Evolutionary conservation across 441 rosid species (phyloP), one percentile per base, ranked within the genome.

Genomic region (Manihot esculenta): DNA sequence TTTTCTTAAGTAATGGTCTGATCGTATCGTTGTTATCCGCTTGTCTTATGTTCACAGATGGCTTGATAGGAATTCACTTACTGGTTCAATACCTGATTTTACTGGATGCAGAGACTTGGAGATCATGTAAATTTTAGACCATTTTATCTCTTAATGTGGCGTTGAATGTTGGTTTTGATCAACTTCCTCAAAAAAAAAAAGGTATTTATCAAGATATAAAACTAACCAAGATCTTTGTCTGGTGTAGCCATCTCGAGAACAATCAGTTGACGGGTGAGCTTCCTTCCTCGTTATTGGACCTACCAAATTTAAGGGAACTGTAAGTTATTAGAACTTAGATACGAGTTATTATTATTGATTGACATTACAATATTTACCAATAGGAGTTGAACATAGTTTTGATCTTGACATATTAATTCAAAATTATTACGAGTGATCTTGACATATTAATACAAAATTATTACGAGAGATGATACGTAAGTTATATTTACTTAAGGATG

Each of bases 71-170:
- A 95, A 95, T 80, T 80, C 84, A 23, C 74, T 95, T 69, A 87
- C 87, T n/a, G 99, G 98, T 74, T 76, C 79, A 53, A 81, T 95
- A 72, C 99, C 98, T 23, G 97, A 95, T 84, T 89, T 95, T 81
- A 81, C 85, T 58, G 80, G 82, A 69, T 92, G 97, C 70, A 60
- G 74, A 55, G 75, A 85, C 83, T 76, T 95, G 82, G 77, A 79
- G 82, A 88, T 88, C 79, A 86, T 95, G 99, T 95, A 84, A 86
- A 73, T 73, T 61, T 38, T 54, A 17, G 64, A 68, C 60, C 35
- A 57, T 33, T 73, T 71, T 14, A 54, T 65, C 49, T 72, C 69
- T 71, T 69, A 21, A 62, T 59, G 62, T 74, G 56, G 35, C 48
- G n/a, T 35, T 65, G 58, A 30, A 50, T 59, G 17, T 50, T 62